phyloP scores from a whole-genome alignment of 257 asterid genomes.

The Schizonepeta tenuifolia region DNA sequence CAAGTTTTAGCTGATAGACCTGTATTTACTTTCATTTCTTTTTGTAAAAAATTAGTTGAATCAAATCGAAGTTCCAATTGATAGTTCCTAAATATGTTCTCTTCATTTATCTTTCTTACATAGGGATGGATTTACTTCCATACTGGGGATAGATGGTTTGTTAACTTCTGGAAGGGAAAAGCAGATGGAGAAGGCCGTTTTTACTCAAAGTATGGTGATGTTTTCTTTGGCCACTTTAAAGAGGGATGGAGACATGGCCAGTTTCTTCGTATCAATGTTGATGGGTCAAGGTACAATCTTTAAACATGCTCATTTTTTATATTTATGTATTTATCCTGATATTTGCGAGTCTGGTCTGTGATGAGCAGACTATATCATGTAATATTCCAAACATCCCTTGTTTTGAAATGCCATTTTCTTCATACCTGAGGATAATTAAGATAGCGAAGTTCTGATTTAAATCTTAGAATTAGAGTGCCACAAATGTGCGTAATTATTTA shows the following conservation, averaged over 20 bases:
- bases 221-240: conserved; percentile 90
- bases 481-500: not conserved
- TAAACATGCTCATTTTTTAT: not conserved
- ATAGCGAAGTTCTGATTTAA: not conserved
- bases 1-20: conserved; percentile 16
- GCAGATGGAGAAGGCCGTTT: conserved; percentile 96
- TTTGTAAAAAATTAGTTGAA: conserved; percentile 13
- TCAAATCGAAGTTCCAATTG: not conserved
- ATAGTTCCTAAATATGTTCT: conserved; percentile 19
- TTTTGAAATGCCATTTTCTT: not conserved
- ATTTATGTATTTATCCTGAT: not conserved
- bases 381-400: conserved; percentile 8
- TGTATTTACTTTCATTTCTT: conserved; percentile 5
- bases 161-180: conserved; percentile 93
- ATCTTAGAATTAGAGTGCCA: not conserved
- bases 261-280: conserved; percentile 77
- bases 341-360: conserved; percentile 21
- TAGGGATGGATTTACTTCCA: conserved; percentile 97
- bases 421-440: not conserved
- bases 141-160: conserved; percentile 96
- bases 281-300: conserved; percentile 76
- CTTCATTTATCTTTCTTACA: conserved; percentile 27
- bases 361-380: conserved; percentile 3
- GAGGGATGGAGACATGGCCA: conserved; percentile 97
- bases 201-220: conserved; percentile 81